Evolutionary conservation across 345 rosid species (phyloP).

Genomic region (Odontarrhena argentea): DNA sequence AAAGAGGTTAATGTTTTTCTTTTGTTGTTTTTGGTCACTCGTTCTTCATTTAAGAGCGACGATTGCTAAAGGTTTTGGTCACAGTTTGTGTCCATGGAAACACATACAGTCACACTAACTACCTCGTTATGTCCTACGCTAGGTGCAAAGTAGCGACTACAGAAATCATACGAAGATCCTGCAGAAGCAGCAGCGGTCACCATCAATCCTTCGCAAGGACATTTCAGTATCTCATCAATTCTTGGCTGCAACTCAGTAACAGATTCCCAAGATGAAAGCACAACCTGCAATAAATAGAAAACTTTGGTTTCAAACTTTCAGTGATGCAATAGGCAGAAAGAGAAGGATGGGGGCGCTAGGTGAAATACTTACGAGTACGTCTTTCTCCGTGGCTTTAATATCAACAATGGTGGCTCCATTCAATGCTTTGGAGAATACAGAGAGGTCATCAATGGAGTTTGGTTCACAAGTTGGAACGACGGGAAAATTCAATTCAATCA

Average conservation of each 20-base stretch:
- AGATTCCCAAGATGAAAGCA: conserved; percentile 64
- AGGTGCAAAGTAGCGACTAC: conserved; percentile 48
- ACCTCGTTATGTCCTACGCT: conserved; percentile 36
- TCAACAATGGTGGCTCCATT: conserved; percentile 56
- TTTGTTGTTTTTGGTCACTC: not conserved
- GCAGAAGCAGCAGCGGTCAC: conserved; percentile 60
- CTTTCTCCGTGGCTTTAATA: conserved; percentile 49
- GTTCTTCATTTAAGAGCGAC: not conserved
- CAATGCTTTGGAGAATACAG: conserved; percentile 52
- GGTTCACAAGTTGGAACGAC: conserved; percentile 41
- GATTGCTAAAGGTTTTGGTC: not conserved
- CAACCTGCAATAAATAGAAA: conserved; percentile 32
- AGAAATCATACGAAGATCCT: conserved; percentile 42
- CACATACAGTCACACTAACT: not conserved
- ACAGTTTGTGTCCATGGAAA: not conserved
- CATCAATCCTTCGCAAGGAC: conserved; percentile 60
- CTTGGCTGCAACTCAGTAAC: conserved; percentile 59
- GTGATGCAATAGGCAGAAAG: not conserved
- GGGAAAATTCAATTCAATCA: conserved; percentile 70
- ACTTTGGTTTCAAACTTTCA: not conserved
- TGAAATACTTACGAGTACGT: conserved; percentile 53
- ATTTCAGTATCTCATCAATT: conserved; percentile 53
- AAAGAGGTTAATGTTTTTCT: not conserved
- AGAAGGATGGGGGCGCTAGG: not conserved
- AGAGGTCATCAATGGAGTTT: conserved; percentile 38